Conservation (phyloP, 2,329 filamentous ascomycete species). For the Botrytis paeoniae region DNA sequence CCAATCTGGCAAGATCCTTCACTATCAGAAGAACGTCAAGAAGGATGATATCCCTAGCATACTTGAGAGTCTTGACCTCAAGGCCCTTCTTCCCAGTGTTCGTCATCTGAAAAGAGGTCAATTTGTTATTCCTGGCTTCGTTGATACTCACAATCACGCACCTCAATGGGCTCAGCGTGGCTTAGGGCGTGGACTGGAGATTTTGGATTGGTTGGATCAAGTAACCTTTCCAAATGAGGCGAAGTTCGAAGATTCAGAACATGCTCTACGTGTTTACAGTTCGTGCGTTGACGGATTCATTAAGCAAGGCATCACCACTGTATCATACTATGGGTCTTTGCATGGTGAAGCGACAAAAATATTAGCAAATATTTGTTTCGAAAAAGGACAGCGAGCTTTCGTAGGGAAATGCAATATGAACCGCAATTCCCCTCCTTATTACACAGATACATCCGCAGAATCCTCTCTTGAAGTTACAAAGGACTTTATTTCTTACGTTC, state of each 20-base stretch:
- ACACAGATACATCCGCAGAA: slow-evolving; percentile 47
- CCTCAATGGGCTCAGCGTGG: slow-evolving; percentile 51
- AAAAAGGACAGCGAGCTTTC: slow-evolving; percentile 78
- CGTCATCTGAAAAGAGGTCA: slow-evolving; percentile 19
- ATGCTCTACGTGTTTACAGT: slow-evolving; percentile 68
- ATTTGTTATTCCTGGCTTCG: slow-evolving; percentile 58
- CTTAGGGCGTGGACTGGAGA: slow-evolving; percentile 29
- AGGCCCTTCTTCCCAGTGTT: slow-evolving; percentile 1
- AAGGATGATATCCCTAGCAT: not conserved
- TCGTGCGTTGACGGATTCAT: slow-evolving; percentile 76
- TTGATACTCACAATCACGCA: slow-evolving; percentile 69
- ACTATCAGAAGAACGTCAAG: slow-evolving; percentile 11
- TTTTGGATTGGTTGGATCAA: slow-evolving; percentile 60
- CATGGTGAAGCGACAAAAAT: slow-evolving; percentile 82
- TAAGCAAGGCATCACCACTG: slow-evolving; percentile 83
- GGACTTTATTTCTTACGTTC: slow-evolving; percentile 31
- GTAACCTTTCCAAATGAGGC: slow-evolving; percentile 64
- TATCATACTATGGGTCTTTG: slow-evolving; percentile 85
- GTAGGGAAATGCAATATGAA: slow-evolving; percentile 78
- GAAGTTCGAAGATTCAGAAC: slow-evolving; percentile 60
- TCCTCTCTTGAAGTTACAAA: slow-evolving; percentile 28
- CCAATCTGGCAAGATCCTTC: slow-evolving; percentile 16
- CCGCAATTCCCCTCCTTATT: slow-evolving; percentile 55
- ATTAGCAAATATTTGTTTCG: slow-evolving; percentile 76
- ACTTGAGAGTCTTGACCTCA: slow-evolving; percentile 1